A percentile compares a stretch with the other conserved stretches of the same genome.
Conservation (phyloP, 2,329 filamentous ascomycete species). For the Mycocentrospora acerina region DNA sequence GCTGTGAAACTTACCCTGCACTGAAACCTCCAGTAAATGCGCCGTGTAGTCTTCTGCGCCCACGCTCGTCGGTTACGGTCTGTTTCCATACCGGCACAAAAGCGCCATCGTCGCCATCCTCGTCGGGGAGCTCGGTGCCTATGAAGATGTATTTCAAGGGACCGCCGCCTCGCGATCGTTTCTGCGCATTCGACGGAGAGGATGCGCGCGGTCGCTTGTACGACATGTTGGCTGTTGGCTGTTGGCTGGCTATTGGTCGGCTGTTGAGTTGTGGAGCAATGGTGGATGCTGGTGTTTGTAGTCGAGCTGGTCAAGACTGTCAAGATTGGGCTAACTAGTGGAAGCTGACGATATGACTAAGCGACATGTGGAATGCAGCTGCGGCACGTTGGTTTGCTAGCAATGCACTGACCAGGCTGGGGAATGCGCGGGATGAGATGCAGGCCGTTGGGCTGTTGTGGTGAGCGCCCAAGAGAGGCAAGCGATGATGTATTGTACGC, state of each 20-base stretch:
- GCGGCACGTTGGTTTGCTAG: too few species aligned
- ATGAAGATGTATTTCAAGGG: conserved; percentile 41
- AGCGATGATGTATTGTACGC: too few species aligned
- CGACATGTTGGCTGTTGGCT: conserved; percentile 32
- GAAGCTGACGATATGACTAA: too few species aligned
- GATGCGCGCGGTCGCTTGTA: conserved; percentile 36
- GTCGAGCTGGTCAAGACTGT: too few species aligned
- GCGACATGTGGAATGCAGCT: too few species aligned
- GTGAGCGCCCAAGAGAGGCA: too few species aligned
- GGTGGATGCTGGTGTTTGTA: background rate
- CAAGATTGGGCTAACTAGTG: too few species aligned
- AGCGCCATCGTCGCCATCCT: conserved; percentile 82
- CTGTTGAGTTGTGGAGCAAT: background rate
- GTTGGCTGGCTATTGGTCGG: too few species aligned
- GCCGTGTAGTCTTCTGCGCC: conserved; percentile 86
- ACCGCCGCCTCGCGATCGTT: conserved; percentile 64
- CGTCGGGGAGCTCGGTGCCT: conserved; percentile 79
- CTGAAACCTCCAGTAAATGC: conserved; percentile 97
- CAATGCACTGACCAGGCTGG: too few species aligned
- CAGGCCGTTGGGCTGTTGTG: too few species aligned
- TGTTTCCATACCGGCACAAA: conserved; percentile 98
- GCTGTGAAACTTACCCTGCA: conserved; percentile 70
- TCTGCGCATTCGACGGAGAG: conserved; percentile 57
- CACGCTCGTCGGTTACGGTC: conserved; percentile 90
- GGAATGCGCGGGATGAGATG: too few species aligned